Percentiles rank a stretch among this genome's conserved stretches.
Evolutionary conservation across 371 early-diverging fungal species (phyloP).

Genomic region (Mucor lusitanicus): DNA sequence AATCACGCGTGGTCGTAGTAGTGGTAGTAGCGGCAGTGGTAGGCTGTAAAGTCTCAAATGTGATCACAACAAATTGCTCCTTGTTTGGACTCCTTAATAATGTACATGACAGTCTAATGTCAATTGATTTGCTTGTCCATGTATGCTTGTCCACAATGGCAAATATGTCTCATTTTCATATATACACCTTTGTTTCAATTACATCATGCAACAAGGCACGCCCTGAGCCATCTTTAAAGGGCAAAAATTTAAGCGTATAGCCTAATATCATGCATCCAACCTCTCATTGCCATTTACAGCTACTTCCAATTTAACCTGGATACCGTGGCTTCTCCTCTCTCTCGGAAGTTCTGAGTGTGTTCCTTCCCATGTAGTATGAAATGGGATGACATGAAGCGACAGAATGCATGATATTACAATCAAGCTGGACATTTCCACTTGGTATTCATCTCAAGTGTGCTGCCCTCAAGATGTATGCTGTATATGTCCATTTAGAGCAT

Average conservation of each 20-base stretch:
- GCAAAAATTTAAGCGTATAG: background rate
- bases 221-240: background rate
- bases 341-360: background rate
- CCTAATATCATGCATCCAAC: background rate
- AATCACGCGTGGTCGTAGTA: background rate
- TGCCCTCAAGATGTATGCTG: too few relatives aligned
- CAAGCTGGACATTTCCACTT: too few relatives aligned
- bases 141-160: background rate
- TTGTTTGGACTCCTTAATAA: background rate
- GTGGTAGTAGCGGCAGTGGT: too few relatives aligned
- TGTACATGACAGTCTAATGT: background rate
- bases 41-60: too few relatives aligned
- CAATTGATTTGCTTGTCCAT: background rate
- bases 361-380: too few relatives aligned
- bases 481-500: too few relatives aligned
- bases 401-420: too few relatives aligned
- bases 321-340: too few relatives aligned
- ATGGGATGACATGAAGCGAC: too few relatives aligned
- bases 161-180: background rate
- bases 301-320: background rate
- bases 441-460: too few relatives aligned
- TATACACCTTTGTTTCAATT: background rate
- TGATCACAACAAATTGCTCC: background rate
- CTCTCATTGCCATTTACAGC: background rate
- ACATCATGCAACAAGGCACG: background rate